Evolutionary conservation across 176 grass and related monocot species (phyloP).

Genomic region (Eragrostis curvula): DNA sequence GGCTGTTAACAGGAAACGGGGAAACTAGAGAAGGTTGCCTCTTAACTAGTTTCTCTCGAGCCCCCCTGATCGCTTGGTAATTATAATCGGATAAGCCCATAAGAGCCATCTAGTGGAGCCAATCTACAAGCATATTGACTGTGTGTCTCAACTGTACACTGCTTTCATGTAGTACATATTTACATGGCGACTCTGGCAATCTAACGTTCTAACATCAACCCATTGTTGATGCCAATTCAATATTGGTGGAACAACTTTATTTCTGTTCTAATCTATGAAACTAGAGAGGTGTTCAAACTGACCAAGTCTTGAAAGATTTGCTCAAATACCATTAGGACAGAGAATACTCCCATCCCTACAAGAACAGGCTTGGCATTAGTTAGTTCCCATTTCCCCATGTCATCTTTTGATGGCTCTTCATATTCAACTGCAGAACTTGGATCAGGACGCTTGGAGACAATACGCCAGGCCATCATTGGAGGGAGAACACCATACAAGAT

Average conservation of each 20-base stretch:
- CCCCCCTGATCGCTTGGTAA: background rate
- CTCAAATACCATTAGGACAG: conserved; percentile 53
- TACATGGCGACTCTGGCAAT: background rate
- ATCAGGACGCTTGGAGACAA: conserved; percentile 42
- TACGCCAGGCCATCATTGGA: conserved; percentile 81
- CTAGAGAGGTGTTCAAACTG: conserved; percentile 45
- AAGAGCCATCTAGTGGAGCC: background rate
- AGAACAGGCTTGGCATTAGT: conserved; percentile 62
- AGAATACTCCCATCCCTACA: conserved; percentile 68
- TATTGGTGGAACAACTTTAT: background rate
- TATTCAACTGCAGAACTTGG: background rate
- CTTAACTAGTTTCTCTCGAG: background rate
- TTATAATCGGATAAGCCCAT: background rate
- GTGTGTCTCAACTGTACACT: background rate
- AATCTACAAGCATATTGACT: background rate
- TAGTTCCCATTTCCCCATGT: conserved; percentile 1
- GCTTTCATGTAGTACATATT: background rate
- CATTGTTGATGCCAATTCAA: conserved; percentile 1
- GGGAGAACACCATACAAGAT: conserved; percentile 81
- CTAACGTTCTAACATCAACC: background rate
- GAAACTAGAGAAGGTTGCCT: background rate
- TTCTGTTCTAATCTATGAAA: conserved; percentile 29
- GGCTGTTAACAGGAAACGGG: no score
- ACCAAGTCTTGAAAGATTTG: conserved; percentile 60
- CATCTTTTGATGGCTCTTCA: conserved; percentile 15